Base-by-base conservation (phyloP, 257 asterid genomes). In the Solanum chaucha region DNA sequence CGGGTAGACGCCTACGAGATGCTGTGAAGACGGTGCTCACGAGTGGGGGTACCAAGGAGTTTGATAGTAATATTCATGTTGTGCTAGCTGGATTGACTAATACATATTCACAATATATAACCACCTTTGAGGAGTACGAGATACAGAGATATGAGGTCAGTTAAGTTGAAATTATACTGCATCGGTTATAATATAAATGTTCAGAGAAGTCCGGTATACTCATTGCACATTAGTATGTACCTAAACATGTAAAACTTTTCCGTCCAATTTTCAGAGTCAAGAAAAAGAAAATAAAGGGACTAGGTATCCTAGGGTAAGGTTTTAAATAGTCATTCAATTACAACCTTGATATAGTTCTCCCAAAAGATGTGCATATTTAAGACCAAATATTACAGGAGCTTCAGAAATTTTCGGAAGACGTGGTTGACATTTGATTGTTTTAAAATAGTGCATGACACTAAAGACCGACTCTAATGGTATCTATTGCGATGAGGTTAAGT, bases 101-200 rank as follows among this genome's bases (percentile, higher is more conserved):
- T 87, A 94, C 98, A 71, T 97, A 97, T 86, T 97, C 99, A 51
- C 99, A 97, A 85, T 96, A 97, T 34, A 89, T 97, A 86, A 94
- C 99, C 13, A 97, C 99, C 68, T 88, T 91, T 84, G 99, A 97
- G 94, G 99, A 97, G 87, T 97, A 97, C 89, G 82, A 92, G 91
- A 91, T 95, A n/a, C 99, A 97, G 93, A 91, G 99, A 97, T 97
- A 97, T 11, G 99, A 97, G 98, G 99, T 97, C 41, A 90, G 95
- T 92, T 83, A 32, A 65, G 77, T 77, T 1, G 51, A 44, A 36
- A 17, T 17, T 5, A 38, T 65, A 55, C 2, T 88, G 19, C 81
- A 68, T 64, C 14, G 5, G 70, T 32, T 61, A 19, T 44, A n/a
- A 59, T 36, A 48, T 81, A 81, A 17, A 17, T 80, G 68, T 81